Base-by-base conservation (phyloP, 441 rosid genomes). In the Macaranga tanarius region DNA sequence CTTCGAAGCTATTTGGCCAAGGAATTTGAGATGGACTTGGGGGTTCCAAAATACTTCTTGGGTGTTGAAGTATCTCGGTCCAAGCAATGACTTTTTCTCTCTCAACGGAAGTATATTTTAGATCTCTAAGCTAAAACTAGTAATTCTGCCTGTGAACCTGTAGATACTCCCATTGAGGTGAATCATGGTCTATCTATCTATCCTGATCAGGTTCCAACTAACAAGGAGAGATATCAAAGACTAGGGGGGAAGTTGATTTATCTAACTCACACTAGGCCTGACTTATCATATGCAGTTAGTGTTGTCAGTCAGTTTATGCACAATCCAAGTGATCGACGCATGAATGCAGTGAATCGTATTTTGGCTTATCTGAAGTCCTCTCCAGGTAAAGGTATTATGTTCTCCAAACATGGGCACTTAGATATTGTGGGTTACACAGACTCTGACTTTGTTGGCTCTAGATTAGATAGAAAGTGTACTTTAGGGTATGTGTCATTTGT, bases 1-100 rank as follows among this genome's bases (percentile, higher is more conserved):
- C 69, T 47, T 65, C 22, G 19, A 47, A 22, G 7, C 55, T 65
- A 47, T 26, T 47, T 47, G 55, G 56, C 54, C 34, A 65, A 45
- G 19, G 34, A 65, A 15, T 65, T 44, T 44, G 54, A 65, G 54
- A 44, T 65, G 38, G 34, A 65, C 34, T 47, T 62, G 10, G 48
- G 40, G 22, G 22, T 9, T 62, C 44, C 38, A 62, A 62, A 62
- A 62, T 62, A 17, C 22, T 62, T 62, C 42, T 19, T 65, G 20
- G 13, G 20, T 50, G 31, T 65, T 22, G 19, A 25, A 25, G 56
- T 47, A 15, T 65, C 38, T 65, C 52, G 28, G 15, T 65, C 52
- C 31, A 47, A 47, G 52, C 28, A 64, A 65, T 22, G 69, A 65
- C 20, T 65, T 23, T 65, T 47, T 25, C 69, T 65, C 54, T 65